Evolutionary conservation across 495 filamentous ascomycete species (phyloP), one percentile per base, ranked within the genome.

Genomic region (Penicillium turbatum): DNA sequence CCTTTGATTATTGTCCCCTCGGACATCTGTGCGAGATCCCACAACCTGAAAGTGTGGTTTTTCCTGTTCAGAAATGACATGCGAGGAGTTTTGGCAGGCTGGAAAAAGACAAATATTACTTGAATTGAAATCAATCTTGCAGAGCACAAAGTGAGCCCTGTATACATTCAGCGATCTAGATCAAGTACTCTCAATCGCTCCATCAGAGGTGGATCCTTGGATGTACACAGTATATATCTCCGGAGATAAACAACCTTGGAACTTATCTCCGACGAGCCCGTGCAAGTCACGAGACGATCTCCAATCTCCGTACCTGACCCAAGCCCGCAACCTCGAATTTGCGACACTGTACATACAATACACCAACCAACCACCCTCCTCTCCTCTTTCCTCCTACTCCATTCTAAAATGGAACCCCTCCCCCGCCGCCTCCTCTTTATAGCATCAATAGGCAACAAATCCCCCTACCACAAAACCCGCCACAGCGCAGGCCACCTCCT

Each of bases 401-500:
- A 24, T 24, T 24, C 21, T 4, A 24, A 44, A 30, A 44, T 44
- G 41, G 41, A 44, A 0, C 9, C 26, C 3, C 41, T 44, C 21
- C 67, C 66, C 9, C 61, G 57, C 31, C 71, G 76, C 55, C 72
- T 75, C 39, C 68, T 86, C 53, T 79, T 88, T 63, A 78, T 91
- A 55, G 85, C 82, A 71, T 88, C 86, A 27, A 79, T 91, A 53
- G 87, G 87, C 51, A 91, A 91, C 60, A 83, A 71, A 34, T 64
- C 74, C 13, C 72, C 77, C 27, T 87, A 89, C 68, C 75, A 73
- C 48, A 72, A 79, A 44, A 92, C 87, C n/a, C 85, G 87, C 11
- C 90, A 96, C 71, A 88, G 82, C 51, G 86, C 89, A 31, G 90
- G 89, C 47, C 88, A 95, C 72, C 71, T 79, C 45, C 79, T 88